Base-by-base conservation (phyloP, 2,329 filamentous ascomycete species). In the Lasiodiplodia sp. region DNA sequence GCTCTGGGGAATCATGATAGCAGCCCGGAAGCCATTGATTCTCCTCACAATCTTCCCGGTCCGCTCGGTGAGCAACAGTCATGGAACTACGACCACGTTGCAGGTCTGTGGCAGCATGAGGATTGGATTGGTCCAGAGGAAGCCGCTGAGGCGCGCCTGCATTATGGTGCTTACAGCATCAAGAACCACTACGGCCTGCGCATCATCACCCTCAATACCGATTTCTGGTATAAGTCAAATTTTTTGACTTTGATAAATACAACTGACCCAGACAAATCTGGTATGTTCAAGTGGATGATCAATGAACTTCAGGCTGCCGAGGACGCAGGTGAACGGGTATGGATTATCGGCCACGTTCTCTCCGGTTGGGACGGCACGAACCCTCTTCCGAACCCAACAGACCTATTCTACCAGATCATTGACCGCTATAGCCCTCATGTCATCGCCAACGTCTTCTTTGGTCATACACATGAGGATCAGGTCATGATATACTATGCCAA, bases 1-100 rank as follows among this genome's bases (percentile, higher is more conserved):
- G 85, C 84, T 0, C 80, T 89, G 1, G 87, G 87, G 2, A 88
- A 88, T 70, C 87, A 88, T 68, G 87, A 88, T 72, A 84, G 81
- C 12, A 86, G 82, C 68, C 86, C 87, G 1, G 82, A 84, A 67
- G 84, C 83, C 25, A 84, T 87, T 31, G 84, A 87, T 71, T 80
- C 83, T 7, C 85, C 86, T 2, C 83, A 87, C 71, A 83, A 75
- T 37, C 76, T 89, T 10, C 86, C 86, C 10, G 86, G 84, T 0
- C 79, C 80, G 0, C 77, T 88, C 1, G 85, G 86, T 1, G 76
- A 84, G 69, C 87, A 89, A 71, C 83, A 86, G 71, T 86, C 83
- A 65, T 88, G 87, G 87, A 87, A 88, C 71, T 87, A 85, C 71
- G 79, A 87, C 31, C 86, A 88, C 71, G 79, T 88, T 18, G 80